Percentiles rank a stretch among this genome's conserved stretches.
Conservation (phyloP, 371 early-diverging fungal genomes). For the Mucor velutinosus region DNA sequence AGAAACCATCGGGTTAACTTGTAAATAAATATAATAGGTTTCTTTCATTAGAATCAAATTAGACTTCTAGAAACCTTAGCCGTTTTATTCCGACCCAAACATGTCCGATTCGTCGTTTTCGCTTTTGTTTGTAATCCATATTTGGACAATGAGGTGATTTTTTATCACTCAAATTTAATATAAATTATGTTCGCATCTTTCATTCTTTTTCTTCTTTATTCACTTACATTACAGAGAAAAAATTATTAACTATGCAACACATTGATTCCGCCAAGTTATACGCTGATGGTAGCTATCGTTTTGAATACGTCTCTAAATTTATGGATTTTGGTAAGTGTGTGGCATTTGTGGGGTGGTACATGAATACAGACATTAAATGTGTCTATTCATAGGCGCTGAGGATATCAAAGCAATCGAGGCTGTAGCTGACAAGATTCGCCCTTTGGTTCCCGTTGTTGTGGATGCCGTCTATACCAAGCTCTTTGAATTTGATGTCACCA, state of each 20-base stretch:
- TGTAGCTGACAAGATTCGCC: conserved; percentile 65
- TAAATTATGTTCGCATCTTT: not conserved
- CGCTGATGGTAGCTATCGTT: conserved; percentile 22
- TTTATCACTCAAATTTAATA: not conserved
- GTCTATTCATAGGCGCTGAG: conserved; percentile 17
- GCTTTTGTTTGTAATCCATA: conserved; percentile 18
- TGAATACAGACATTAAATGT: not conserved
- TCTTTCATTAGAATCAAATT: not conserved
- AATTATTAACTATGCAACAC: conserved; percentile 19
- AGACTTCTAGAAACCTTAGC: not conserved
- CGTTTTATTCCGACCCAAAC: conserved; percentile 6
- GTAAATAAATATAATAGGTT: not conserved
- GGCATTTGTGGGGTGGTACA: not conserved
- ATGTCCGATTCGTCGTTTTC: not conserved
- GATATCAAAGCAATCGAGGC: conserved; percentile 63
- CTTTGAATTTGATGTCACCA: conserved; percentile 64
- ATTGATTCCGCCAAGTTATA: conserved; percentile 22
- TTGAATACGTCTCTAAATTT: conserved; percentile 23
- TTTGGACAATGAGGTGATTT: conserved; percentile 18
- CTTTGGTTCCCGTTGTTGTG: conserved; percentile 78
- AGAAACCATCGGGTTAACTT: conserved; percentile 76
- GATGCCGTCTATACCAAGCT: conserved; percentile 74
- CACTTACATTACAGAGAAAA: not conserved
- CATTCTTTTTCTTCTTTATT: conserved; percentile 3
- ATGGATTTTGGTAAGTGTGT: conserved; percentile 28